phyloP scores from a whole-genome alignment of 164 flowering plant genomes.

The Vitis cinerea region DNA sequence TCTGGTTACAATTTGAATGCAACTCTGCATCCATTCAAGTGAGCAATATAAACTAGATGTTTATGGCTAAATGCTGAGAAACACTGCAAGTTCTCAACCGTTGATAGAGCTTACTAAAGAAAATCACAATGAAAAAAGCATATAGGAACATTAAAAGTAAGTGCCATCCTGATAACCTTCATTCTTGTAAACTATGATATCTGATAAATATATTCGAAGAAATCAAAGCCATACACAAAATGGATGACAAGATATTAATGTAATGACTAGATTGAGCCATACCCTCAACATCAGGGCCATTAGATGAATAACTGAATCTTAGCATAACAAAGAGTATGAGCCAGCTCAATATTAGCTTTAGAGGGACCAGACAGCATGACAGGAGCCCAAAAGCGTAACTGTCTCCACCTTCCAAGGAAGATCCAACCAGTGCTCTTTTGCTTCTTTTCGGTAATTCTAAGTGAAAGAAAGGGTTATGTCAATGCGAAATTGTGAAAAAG shows the following conservation, averaged over 20 bases:
- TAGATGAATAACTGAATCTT: conserved; percentile 25
- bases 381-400: conserved; percentile 12
- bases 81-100: background rate
- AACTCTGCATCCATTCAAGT: too few relatives aligned
- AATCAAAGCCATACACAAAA: background rate
- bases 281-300: conserved; percentile 58
- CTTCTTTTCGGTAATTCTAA: conserved; percentile 11
- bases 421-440: conserved; percentile 2
- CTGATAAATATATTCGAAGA: background rate
- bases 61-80: too few relatives aligned
- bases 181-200: background rate
- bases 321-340: conserved; percentile 26
- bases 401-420: conserved; percentile 10
- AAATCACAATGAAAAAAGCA: background rate
- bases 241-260: background rate
- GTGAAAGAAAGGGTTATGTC: background rate
- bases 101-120: background rate
- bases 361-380: conserved; percentile 12
- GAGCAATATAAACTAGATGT: too few relatives aligned
- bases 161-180: background rate
- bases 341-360: conserved; percentile 18
- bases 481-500: background rate
- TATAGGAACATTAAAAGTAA: background rate
- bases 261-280: background rate
- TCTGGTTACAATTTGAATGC: too few relatives aligned